Evolutionary conservation across 2,329 filamentous ascomycete species (phyloP).

Genomic region (Cladophialophora psammophila): DNA sequence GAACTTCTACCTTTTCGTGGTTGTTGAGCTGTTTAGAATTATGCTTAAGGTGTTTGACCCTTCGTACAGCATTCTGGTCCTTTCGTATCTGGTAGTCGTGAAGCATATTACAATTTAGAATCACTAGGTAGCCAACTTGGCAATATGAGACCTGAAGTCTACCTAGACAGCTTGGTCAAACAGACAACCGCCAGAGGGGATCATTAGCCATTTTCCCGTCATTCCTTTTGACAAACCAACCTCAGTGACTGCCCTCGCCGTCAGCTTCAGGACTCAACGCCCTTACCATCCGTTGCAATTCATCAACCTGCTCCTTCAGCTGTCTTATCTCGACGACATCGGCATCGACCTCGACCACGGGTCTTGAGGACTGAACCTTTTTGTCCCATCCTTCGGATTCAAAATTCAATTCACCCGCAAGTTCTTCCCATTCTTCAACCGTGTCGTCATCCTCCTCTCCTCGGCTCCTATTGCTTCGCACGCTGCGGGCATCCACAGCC

Average conservation of each 20-base stretch:
- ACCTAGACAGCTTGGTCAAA: neutral
- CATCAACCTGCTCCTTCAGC: constrained; percentile 62
- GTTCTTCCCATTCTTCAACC: constrained; percentile 91
- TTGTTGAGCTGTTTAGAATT: too few species aligned
- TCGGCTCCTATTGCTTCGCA: constrained; percentile 75
- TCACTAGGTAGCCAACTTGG: too few species aligned
- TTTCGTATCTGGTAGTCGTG: too few species aligned
- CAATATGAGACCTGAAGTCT: too few species aligned
- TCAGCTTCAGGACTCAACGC: constrained; percentile 31
- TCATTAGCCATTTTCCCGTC: too few species aligned
- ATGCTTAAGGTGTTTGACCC: too few species aligned
- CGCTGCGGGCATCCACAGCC: constrained; percentile 68
- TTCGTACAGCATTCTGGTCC: too few species aligned
- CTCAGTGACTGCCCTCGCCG: neutral
- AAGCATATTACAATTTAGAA: too few species aligned
- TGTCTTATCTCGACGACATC: constrained; percentile 70
- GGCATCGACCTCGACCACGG: constrained; percentile 81
- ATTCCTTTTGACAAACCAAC: too few species aligned
- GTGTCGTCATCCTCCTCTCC: constrained; percentile 91
- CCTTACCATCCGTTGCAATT: constrained; percentile 63
- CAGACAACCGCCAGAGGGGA: too few species aligned
- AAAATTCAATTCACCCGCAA: constrained; percentile 74
- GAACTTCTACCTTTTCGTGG: too few species aligned
- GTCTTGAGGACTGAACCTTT: constrained; percentile 75
- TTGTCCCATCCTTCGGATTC: constrained; percentile 86